Percentiles rank a stretch among this genome's conserved stretches.
These are phyloP conservation scores for Poterioochromonas sp. DNA, from an alignment of 352 stramenopile genomes.

Conservation along the genomic window DNA sequence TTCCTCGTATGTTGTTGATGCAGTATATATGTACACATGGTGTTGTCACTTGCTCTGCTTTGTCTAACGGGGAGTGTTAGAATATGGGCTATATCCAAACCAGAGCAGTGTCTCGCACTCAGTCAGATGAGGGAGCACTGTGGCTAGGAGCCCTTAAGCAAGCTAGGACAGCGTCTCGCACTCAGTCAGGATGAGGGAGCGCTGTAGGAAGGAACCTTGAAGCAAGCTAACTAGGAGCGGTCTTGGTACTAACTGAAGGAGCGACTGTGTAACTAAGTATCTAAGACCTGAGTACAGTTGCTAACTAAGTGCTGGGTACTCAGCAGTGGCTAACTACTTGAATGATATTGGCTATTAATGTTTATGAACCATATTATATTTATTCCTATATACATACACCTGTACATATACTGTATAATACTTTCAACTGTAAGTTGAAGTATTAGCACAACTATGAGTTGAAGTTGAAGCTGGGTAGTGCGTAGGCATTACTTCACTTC, in stretches of 20 bases:
- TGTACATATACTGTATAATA: conserved; percentile 34
- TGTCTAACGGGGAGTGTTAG: conserved; percentile 31
- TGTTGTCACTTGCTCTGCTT: conserved; percentile 31
- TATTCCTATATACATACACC: conserved; percentile 33
- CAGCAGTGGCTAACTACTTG: conserved; percentile 32
- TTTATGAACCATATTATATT: conserved; percentile 34
- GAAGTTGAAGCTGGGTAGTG: conserved; percentile 30
- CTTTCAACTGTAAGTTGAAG: conserved; percentile 33
- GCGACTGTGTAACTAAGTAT: conserved; percentile 33
- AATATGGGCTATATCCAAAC: conserved; percentile 34
- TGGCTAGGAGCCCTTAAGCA: conserved; percentile 34
- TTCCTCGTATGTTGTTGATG: conserved; percentile 32
- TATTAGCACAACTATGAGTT: conserved; percentile 33
- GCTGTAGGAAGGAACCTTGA: conserved; percentile 27
- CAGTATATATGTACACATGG: conserved; percentile 29
- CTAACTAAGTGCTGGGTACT: conserved; percentile 34
- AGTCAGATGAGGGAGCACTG: conserved; percentile 30
- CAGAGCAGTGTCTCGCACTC: conserved; percentile 33
- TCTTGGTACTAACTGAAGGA: conserved; percentile 31
- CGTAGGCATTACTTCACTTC: conserved; percentile 33
- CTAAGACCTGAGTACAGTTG: conserved; percentile 33
- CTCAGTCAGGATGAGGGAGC: conserved; percentile 31
- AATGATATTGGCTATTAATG: conserved; percentile 32
- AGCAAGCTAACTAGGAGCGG: conserved; percentile 29
- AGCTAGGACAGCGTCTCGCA: conserved; percentile 32